Evolutionary conservation across 306 rosid species (phyloP), one percentile per base, ranked within the genome.

Genomic region (Pterocarpus macrocarpus): DNA sequence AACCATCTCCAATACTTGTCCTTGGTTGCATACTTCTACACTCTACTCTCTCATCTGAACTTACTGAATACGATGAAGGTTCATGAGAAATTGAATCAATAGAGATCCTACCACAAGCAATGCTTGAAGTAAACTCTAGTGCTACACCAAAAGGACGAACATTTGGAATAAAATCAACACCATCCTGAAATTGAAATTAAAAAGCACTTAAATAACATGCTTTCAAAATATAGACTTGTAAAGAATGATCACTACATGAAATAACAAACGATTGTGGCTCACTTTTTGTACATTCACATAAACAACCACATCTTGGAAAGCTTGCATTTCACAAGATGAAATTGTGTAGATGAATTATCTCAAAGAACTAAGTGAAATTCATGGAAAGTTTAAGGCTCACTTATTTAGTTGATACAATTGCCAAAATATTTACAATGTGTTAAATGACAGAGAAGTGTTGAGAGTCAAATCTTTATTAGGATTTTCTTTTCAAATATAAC

Each of bases 1-100:
- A 89, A 82, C 90, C 94, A 80, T 96, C 99, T 84, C 90, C 97
- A 59, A 90, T 13, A 73, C 97, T 92, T 79, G 90, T 73, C 84
- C 98, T 87, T 85, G 77, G 77, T 87, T 89, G 97, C 99, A 96
- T 96, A 78, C 83, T 93, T 85, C 76, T 71, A 15, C 85, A 88
- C 59, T 87, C 93, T 73, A 88, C 74, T 77, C 86, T 90, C 84
- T 80, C 98, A 93, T 93, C 75, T 81, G 90, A 87, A 81, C 90
- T 80, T 61, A 5, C 57, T 32, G 65, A 84, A 87, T 45, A 71
- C 78, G 86, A 82, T 73, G 82, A 66, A 82, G 85, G 74, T 41
- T 85, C 85, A 10, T 73, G 61, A 83, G 89, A 76, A 75, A 11
- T 34, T 32, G 83, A 87, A 75, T 86, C 93, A 79, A 77, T 28